Evolutionary conservation across 2,329 filamentous ascomycete genomes (phyloP).

Genomic region (Fusarium sp.): DNA sequence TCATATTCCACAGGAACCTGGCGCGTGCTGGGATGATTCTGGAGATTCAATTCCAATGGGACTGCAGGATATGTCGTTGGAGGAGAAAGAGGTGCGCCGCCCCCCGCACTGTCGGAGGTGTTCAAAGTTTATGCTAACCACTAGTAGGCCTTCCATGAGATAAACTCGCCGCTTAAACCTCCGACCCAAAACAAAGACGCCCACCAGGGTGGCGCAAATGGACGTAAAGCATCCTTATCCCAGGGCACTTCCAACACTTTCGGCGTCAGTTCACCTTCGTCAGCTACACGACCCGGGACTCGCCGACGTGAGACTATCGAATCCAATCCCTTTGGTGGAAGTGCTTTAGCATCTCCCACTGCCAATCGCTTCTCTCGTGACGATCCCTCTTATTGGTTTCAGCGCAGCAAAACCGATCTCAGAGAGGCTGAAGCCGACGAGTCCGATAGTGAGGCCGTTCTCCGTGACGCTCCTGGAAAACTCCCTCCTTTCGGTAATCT

Average conservation of each 20-base stretch:
- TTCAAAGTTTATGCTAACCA: conserved; percentile 34
- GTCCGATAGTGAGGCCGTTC: conserved; percentile 51
- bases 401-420: conserved; percentile 62
- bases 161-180: conserved; percentile 93
- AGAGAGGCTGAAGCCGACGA: conserved; percentile 66
- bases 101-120: conserved; percentile 5
- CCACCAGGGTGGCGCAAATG: conserved; percentile 66
- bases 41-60: conserved; percentile 77
- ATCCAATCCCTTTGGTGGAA: conserved; percentile 68
- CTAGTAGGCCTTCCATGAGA: conserved; percentile 80
- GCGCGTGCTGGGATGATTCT: conserved; percentile 86
- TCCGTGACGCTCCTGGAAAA: conserved; percentile 46
- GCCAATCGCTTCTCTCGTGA: conserved; percentile 69
- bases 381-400: conserved; percentile 67
- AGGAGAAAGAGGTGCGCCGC: conserved; percentile 67
- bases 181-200: conserved; percentile 78
- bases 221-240: conserved; percentile 86
- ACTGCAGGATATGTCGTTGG: conserved; percentile 72
- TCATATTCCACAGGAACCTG: conserved; percentile 81
- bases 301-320: conserved; percentile 85
- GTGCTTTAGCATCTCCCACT: conserved; percentile 68
- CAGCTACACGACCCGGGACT: conserved; percentile 74
- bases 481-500: conserved; percentile 55
- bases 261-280: conserved; percentile 77
- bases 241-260: conserved; percentile 72